Conservation (phyloP, 108 stramenopile species). For the Skeletonema costatum region DNA sequence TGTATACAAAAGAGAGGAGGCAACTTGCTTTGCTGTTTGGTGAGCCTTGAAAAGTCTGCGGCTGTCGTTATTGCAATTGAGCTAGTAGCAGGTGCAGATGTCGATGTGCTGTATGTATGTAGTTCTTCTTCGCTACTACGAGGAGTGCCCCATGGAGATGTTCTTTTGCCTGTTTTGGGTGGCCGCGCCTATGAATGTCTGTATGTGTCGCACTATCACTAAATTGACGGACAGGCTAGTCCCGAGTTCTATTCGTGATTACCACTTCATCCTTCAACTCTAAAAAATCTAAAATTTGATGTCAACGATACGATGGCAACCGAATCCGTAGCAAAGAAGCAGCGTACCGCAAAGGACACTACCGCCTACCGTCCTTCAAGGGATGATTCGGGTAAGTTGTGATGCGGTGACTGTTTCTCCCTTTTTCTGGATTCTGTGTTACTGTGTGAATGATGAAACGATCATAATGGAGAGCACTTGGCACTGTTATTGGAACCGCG, state of each 20-base stretch:
- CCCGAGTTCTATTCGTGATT: too few species aligned
- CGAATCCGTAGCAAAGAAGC: constrained; percentile 2
- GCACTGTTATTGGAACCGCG: constrained; percentile 37
- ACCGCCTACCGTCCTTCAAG: constrained; percentile 8
- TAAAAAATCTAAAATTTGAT: not conserved
- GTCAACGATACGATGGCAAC: not conserved
- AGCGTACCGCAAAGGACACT: not conserved
- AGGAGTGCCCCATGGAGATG: not conserved
- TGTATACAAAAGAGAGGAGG: not conserved
- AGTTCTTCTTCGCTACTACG: not conserved
- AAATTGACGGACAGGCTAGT: too few species aligned
- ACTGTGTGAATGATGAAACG: constrained; percentile 16
- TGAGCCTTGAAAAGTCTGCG: too few species aligned
- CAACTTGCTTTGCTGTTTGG: not conserved
- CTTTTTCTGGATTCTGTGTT: not conserved
- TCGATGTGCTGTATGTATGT: not conserved
- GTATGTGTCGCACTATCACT: too few species aligned
- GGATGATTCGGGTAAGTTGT: constrained; percentile 2
- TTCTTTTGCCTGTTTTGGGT: not conserved
- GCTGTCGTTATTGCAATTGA: not conserved
- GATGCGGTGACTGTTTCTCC: not conserved
- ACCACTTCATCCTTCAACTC: too few species aligned
- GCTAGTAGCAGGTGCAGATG: not conserved
- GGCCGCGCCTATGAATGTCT: too few species aligned
- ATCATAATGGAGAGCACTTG: constrained; percentile 28